Conservation (phyloP, 2,329 filamentous ascomycete species). For the Neocatenulostroma microsporum region DNA sequence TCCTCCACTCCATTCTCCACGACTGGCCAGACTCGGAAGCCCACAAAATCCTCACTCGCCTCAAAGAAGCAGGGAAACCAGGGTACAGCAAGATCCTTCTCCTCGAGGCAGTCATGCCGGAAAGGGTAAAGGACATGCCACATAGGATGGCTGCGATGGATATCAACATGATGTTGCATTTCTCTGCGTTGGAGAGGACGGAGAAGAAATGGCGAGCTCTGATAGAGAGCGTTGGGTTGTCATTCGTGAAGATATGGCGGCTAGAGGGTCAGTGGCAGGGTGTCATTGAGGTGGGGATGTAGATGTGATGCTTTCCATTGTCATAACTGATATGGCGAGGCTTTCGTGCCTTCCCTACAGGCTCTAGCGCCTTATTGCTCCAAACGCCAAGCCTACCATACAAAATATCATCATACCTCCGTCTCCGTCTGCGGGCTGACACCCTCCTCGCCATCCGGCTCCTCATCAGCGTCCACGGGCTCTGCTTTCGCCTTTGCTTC, state of each 20-base stretch:
- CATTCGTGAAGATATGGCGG: conserved; percentile 3
- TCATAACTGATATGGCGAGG: no score
- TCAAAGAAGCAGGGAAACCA: conserved; percentile 17
- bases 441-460: conserved; percentile 12
- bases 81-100: conserved; percentile 20
- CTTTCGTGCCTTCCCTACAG: no score
- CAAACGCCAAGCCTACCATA: no score
- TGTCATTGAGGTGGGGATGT: no score
- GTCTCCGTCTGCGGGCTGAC: conserved; percentile 6
- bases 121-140: conserved; percentile 10
- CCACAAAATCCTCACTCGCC: conserved; percentile 11
- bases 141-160: conserved; percentile 25
- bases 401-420: conserved; percentile 1
- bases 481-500: conserved; percentile 8
- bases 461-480: conserved; percentile 11
- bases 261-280: neutral
- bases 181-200: conserved; percentile 33
- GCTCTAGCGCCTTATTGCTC: no score
- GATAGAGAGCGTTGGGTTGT: conserved; percentile 11
- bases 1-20: conserved; percentile 18
- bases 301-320: no score
- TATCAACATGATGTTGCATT: conserved; percentile 35
- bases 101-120: conserved; percentile 19
- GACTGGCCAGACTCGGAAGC: conserved; percentile 19
- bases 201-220: conserved; percentile 31